phyloP scores from a whole-genome alignment of 129 eudicot genomes.

The Oenanthe sinensis region DNA sequence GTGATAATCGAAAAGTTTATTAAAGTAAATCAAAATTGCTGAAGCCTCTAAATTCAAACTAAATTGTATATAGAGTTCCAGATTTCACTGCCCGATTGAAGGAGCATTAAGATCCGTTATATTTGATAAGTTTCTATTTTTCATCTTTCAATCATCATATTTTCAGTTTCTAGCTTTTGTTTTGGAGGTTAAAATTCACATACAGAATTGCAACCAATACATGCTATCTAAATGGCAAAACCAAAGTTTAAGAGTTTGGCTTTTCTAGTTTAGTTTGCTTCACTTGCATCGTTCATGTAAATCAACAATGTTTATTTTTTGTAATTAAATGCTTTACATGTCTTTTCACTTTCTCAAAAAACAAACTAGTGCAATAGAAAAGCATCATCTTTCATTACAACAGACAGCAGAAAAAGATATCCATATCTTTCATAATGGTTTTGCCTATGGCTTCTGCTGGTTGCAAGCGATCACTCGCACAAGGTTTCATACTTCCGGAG shows the following conservation, averaged over 20 bases:
- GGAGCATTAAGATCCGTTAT: not conserved
- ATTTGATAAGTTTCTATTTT: not conserved
- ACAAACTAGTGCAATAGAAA: not conserved
- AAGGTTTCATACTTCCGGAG: slow-evolving; percentile 21
- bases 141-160: not conserved
- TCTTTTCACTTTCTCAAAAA: not conserved
- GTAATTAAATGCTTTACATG: not conserved
- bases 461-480: slow-evolving; percentile 15
- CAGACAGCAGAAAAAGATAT: not conserved
- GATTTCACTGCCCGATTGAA: no score
- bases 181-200: not conserved
- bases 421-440: not conserved
- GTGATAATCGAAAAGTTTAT: not conserved
- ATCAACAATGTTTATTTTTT: not conserved
- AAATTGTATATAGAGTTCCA: not conserved
- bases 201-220: not conserved
- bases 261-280: not conserved
- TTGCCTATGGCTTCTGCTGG: not conserved
- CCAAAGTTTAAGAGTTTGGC: not conserved
- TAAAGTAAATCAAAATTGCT: no score
- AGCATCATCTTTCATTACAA: not conserved
- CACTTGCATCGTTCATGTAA: not conserved
- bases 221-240: not conserved
- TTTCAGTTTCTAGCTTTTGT: not conserved
- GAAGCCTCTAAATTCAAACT: not conserved